A percentile compares a stretch with the other conserved stretches of the same genome.
Evolutionary conservation across 106 monocot genomes (phyloP).

Genomic region (Dactylorhiza incarnata): DNA sequence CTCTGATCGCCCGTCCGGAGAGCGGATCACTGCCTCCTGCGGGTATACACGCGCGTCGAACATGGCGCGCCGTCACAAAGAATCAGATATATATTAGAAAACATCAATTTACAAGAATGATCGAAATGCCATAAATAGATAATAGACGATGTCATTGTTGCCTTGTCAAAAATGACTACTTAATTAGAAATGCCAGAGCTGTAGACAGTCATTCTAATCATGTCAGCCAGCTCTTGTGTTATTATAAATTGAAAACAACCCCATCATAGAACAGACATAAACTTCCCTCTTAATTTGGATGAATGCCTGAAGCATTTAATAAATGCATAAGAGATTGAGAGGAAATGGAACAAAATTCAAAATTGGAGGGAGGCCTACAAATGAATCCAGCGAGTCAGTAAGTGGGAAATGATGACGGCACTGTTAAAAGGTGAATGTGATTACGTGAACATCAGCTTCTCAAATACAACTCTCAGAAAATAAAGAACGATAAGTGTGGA

Average conservation of each 20-base stretch:
- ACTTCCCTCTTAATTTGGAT: background rate
- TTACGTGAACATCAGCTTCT: too few species aligned
- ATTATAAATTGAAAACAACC: too few species aligned
- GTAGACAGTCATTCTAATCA: constrained; percentile 1
- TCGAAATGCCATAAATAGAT: background rate
- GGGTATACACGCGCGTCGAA: too few species aligned
- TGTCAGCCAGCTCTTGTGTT: too few species aligned
- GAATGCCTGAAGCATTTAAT: background rate
- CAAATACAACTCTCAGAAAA: background rate
- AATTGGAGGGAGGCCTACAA: background rate
- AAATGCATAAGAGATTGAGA: background rate
- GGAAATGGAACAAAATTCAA: background rate
- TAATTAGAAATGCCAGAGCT: background rate
- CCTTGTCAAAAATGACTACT: background rate
- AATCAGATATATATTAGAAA: background rate
- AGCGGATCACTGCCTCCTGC: too few species aligned
- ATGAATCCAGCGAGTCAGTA: too few species aligned
- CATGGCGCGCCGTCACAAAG: too few species aligned
- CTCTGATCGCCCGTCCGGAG: too few species aligned
- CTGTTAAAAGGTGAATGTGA: too few species aligned
- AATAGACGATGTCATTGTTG: background rate
- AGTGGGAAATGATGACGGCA: too few species aligned
- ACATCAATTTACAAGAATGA: background rate
- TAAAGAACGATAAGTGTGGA: background rate
- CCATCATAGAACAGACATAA: background rate